Base-by-base conservation (phyloP, 805 yeast species). In the Pichia cabralensis region DNA sequence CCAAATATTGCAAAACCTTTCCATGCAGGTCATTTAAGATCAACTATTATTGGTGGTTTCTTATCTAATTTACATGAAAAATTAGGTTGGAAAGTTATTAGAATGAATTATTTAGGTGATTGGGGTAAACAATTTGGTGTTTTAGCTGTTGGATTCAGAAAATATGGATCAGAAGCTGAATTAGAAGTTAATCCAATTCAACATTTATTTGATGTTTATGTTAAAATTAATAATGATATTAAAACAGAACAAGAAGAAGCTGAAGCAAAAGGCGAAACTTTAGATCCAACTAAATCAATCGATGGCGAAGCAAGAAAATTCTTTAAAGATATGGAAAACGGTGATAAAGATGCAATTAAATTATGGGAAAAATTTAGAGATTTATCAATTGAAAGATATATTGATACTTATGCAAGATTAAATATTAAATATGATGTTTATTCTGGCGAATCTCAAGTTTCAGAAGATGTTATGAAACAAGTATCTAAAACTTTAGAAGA, bases 111-210 rank as follows among this genome's bases (percentile, higher is more conserved):
- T 61, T 69, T 92, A 46, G 99, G 99, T 52, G 99, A 92, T 63
- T 92, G 98, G 98, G 99, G 99, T 38, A 92, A 92, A 63, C 99
- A 92, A 66, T 92, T 89, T 53, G 99, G 98, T 60, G 59, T 92
- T 30, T 69, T 92, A 48, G 98, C 97, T 18, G 80, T 92, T 42
- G 99, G 96, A 30, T 92, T 80, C 59, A 73, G 75, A 37, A 76
- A 72, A 52, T 92, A 81, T 55, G 99, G 99, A 32, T 61, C 69
- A 42, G 94, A 80, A 55, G 82, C 77, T 51, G 63, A 64, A 34
- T 69, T 92, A 44, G 65, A 65, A 36, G 50, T 53, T 30, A 92
- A 92, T 57, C 96, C 99, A 38, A 88, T 92, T 55, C 77, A 85
- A 61, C 98, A 92, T 60, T 71, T 92, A 56, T 92, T 88, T 52